phyloP scores from a whole-genome alignment of 495 filamentous ascomycete species.

The Xylaria palmicola region DNA sequence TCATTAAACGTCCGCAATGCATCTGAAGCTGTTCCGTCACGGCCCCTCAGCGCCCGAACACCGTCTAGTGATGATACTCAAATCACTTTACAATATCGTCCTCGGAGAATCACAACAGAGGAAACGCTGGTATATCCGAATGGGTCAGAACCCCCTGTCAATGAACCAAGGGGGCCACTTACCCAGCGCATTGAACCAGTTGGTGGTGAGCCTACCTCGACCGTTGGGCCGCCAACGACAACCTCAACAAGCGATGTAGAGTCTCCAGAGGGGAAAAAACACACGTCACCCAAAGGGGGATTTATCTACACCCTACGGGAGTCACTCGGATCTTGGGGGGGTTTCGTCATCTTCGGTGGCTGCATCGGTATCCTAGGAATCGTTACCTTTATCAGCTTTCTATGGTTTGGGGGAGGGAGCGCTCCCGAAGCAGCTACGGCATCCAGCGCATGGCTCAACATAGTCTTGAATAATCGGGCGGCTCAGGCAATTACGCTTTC shows the following conservation, averaged over 20 bases:
- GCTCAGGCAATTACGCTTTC: slow-evolving; percentile 15
- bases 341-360: slow-evolving; percentile 1
- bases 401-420: neutral
- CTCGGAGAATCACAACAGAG: no score
- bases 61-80: no score
- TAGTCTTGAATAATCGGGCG: neutral
- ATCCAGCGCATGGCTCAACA: neutral
- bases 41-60: no score
- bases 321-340: neutral
- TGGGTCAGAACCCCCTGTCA: no score
- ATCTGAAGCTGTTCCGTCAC: no score
- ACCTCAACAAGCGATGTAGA: neutral
- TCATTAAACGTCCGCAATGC: no score
- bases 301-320: neutral
- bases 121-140: no score
- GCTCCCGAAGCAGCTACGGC: neutral
- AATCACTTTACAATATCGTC: no score
- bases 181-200: no score
- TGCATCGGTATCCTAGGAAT: neutral
- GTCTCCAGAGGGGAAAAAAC: neutral
- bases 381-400: slow-evolving; percentile 7
- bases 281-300: neutral
- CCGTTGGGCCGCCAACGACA: neutral
- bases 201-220: no score
- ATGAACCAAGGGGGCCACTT: no score